phyloP scores from a whole-genome alignment of 2,329 filamentous ascomycete species.

The Botryotinia calthae region DNA sequence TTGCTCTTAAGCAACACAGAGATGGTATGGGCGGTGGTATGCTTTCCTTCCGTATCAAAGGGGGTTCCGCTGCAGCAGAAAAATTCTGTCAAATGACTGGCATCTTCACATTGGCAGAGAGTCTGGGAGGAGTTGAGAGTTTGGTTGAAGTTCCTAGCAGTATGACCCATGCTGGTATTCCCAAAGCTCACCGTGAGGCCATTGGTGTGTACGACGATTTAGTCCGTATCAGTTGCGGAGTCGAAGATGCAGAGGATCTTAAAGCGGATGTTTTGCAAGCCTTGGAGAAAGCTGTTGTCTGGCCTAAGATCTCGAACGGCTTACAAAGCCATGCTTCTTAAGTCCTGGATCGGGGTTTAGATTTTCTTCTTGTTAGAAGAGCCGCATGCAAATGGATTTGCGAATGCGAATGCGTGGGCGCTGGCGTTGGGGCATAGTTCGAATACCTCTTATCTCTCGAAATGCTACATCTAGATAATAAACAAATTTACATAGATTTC shows the following conservation, averaged over 20 bases:
- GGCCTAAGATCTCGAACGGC: slow-evolving; percentile 38
- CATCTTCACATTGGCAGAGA: slow-evolving; percentile 92
- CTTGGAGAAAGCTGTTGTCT: slow-evolving; percentile 67
- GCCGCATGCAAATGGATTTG: neutral
- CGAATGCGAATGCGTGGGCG: neutral
- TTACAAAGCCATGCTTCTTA: slow-evolving; percentile 15
- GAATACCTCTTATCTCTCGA: neutral
- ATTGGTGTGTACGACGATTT: slow-evolving; percentile 95
- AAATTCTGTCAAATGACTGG: slow-evolving; percentile 86
- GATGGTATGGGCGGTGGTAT: slow-evolving; percentile 94
- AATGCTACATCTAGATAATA: neutral
- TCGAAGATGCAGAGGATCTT: slow-evolving; percentile 87
- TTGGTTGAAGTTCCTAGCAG: slow-evolving; percentile 87
- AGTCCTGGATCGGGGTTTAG: neutral
- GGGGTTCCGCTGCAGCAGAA: slow-evolving; percentile 81
- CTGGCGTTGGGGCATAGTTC: slow-evolving; percentile 2
- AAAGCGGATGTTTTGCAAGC: slow-evolving; percentile 79
- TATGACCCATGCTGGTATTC: slow-evolving; percentile 98
- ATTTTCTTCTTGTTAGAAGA: neutral
- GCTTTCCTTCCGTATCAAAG: slow-evolving; percentile 92
- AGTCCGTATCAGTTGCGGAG: slow-evolving; percentile 86
- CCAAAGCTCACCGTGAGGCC: slow-evolving; percentile 81
- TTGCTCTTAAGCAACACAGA: slow-evolving; percentile 88
- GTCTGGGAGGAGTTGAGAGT: slow-evolving; percentile 86
- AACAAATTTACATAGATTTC: neutral